Base-by-base conservation (phyloP, 2,329 filamentous ascomycete species). In the Calonectria ilicicola region DNA sequence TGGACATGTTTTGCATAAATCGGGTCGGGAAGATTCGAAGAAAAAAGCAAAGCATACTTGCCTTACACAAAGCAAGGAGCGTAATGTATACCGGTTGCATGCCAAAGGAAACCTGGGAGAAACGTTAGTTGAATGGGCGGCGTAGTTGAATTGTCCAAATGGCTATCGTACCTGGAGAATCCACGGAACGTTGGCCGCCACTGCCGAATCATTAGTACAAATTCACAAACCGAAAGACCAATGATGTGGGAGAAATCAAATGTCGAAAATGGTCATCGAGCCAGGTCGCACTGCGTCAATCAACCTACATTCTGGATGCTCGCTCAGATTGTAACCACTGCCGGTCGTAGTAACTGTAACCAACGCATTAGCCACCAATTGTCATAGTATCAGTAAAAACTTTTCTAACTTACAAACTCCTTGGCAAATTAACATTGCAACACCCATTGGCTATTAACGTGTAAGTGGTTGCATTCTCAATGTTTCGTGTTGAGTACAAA, bases 21-120 rank as follows among this genome's bases (percentile, higher is more conserved):
- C 15, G 10, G 0, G 77, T 80, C 6, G 77, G 76, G 53, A 81
- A 81, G 64, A 80, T 74, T 4, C 79, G 78, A 17, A 80, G 75
- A 26, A 78, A 81, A 70, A 81, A 81, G 40, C 69, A 72, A 5
- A 81, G 68, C 79, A 80, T 79, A 70, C 79, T 81, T 8, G 71
- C 74, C 60, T 81, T 81, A 63, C 77, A 74, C 1, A 73, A 35
- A 8, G 79, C 79, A 8, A 81, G 78, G 4, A 80, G 68, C 0
- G 73, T 78, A n/a, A 79, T 74, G 49, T 80, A 80, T 8, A 80
- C 66, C 23, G 70, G 19, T 73, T 80, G 78, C 79, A 80, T 80
- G 9, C 74, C 69, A 49, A 80, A 80, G 21, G 78, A 78, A 65
- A 79, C 76, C 73, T 75, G 38, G 6, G n/a, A 21, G 10, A 2